Evolutionary conservation across 2,329 filamentous ascomycete genomes (phyloP), one percentile per base, ranked within the genome.

Genomic region (Penicillium sp.): DNA sequence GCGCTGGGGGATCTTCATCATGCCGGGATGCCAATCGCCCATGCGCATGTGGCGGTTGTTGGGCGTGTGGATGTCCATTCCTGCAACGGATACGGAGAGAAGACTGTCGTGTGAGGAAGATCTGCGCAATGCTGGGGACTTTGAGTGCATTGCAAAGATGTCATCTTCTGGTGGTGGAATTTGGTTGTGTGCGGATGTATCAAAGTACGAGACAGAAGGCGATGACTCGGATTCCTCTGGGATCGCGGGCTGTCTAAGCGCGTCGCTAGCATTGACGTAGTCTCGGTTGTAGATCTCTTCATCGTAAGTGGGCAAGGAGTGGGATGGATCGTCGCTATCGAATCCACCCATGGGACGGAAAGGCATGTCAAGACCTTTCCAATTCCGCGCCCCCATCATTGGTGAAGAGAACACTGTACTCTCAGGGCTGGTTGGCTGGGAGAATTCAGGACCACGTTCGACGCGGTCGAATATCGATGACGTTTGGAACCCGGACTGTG

Each of bases 11-110:
- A 77, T 73, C 42, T 76, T 69, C 34, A 67, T 69, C 34, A 67
- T 57, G 79, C 22, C 83, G 75, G 31, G 79, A 77, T 47, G 81
- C 70, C 57, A 85, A 67, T 21, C 77, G 16, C 87, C 84, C 55
- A 94, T 82, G 65, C 95, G 90, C 32, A 89, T 90, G 0, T 91
- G 90, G 4, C 89, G 84, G 1, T 83, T 81, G 65, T 88, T 87
- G 4, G 95, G 80, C 0, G 89, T 92, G 70, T 96, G 92, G 47
- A 96, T 95, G 68, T 97, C 93, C 71, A 96, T 87, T 2, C 91
- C 92, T 0, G 87, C 85, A 1, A 96, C 83, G 0, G 92, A 97
- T 62, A 96, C 83, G 0, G 92, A 97, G 62, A 97, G 83, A 57
- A 97, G 87, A 16, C 91, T 96, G 70, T 97, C 92, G 64, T 96